Evolutionary conservation across 2,329 filamentous ascomycete species (phyloP), one percentile per base, ranked within the genome.

Genomic region (Pseudogymnoascus sp.): DNA sequence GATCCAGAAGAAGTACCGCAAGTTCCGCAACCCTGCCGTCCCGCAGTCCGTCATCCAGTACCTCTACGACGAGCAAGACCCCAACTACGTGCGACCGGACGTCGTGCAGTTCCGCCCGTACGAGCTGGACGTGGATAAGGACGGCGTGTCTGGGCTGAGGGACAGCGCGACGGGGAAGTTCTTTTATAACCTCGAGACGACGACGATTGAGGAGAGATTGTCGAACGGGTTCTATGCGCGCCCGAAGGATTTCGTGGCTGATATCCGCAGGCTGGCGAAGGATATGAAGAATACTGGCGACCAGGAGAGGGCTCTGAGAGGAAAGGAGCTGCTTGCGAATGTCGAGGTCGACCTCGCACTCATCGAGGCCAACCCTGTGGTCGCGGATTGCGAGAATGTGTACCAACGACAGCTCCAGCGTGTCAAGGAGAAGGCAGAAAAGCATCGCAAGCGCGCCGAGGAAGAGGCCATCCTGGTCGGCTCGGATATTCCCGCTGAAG

Each of bases 151-250:
- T 42, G 92, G 92, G 14, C 78, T 99, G 50, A 80, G 85, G 40
- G 90, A 97, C 67, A 86, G 84, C 4, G 82, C 82, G 1, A 90
- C 86, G 1, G 86, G 86, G 63, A 96, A 94, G 74, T 94, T 92
- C 74, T 97, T 88, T 74, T 97, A 97, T 79, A 99, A 99, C 69
- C 79, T 99, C 53, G 92, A 97, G 72, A 90, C 93, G 10, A 88
- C 88, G 3, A 93, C 89, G 0, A 97, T 99, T 62, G 94, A 99
- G 77, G 92, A 96, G 73, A 87, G 94, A n/a, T 80, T 99, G 35
- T 95, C 92, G 4, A 97, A 99, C 73, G 94, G 94, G 4, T 99
- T 91, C 76, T 99, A 99, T 75, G 91, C 92, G 69, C 86, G 92
- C 10, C 91, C 92, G 0, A 88, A 88, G 69, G 93, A 97, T 73